Conservation (phyloP, 495 filamentous ascomycete species). For the Xylaria nigripes region DNA sequence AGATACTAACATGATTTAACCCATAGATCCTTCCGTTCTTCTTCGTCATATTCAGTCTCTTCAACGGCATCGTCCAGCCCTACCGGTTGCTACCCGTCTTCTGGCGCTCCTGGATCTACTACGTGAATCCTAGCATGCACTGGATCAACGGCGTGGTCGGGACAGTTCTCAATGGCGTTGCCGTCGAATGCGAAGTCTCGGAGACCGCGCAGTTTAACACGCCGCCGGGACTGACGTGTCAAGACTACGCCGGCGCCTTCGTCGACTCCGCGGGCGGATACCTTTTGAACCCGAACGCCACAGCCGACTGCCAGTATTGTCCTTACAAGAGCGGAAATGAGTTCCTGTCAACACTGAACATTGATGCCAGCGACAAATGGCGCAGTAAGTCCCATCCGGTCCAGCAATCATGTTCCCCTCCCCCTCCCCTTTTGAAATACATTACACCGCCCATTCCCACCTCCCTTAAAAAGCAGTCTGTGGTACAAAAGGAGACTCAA, state of each 20-base stretch:
- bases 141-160: conserved; percentile 69
- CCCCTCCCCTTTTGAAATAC: too few species aligned
- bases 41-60: conserved; percentile 66
- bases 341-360: conserved; percentile 62
- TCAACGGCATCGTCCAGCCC: conserved; percentile 66
- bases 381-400: conserved; percentile 15
- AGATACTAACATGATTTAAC: background rate
- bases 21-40: conserved; percentile 57
- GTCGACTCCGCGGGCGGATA: conserved; percentile 44
- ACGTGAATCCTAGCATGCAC: conserved; percentile 59
- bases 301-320: conserved; percentile 64
- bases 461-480: too few species aligned
- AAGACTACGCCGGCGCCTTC: conserved; percentile 51
- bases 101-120: conserved; percentile 78
- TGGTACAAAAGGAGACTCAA: too few species aligned
- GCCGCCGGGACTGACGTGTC: conserved; percentile 55
- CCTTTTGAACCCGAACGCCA: conserved; percentile 50
- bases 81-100: conserved; percentile 56
- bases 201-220: conserved; percentile 62
- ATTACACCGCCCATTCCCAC: too few species aligned
- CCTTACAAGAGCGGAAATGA: conserved; percentile 55
- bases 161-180: conserved; percentile 45
- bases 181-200: conserved; percentile 47
- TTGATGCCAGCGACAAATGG: conserved; percentile 35
- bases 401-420: too few species aligned